Base-by-base conservation (phyloP, 1,284 basidiomycete species). In the Amylostereum areolatum region DNA sequence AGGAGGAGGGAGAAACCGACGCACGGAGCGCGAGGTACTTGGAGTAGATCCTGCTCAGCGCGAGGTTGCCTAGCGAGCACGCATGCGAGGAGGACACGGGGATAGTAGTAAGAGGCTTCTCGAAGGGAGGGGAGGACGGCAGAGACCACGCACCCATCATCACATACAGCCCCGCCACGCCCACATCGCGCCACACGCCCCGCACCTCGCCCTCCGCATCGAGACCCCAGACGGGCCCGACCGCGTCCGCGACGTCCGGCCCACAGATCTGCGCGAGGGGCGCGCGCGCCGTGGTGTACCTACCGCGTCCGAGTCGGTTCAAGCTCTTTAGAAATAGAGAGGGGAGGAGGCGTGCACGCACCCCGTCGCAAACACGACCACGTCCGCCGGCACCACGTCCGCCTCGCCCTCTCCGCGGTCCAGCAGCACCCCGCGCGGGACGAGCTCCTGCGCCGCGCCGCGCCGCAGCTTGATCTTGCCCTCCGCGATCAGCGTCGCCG, bases 161-260 rank as follows among this genome's bases (percentile, higher is more conserved):
- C 57, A 73, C 75, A 73, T 79, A 86, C 45, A 80, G 57, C 24
- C 74, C 72, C 10, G 69, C 69, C 1, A 80, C 63, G 6, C 79
- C 80, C 27, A 72, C 59, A 54, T 77, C 72, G 10, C 75, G 64
- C 67, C 72, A 80, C 5, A 69, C 66, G 7, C 74, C 73, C 24
- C 69, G 66, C 36, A 83, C 65, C 62, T 85, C 81, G 1, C 80
- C 79, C 54, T 85, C 81, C 11, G 64, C 60, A 56, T 80, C 71
- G 31, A 81, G 57, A 2, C 78, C 75, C 84, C 81, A 85, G 27
- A 84, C 64, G 0, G 69, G 68, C 32, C 70, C 68, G 41, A 78
- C 58, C 34, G 69, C 68, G 18, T 71, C 63, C 2, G 69, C 73
- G 9, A 79, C 66, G 6, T 78, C 70, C 11, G 77, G 69, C 0